Evolutionary conservation across 2,329 filamentous ascomycete genomes (phyloP), one percentile per base, ranked within the genome.

Genomic region (Leptographium wingfieldii): DNA sequence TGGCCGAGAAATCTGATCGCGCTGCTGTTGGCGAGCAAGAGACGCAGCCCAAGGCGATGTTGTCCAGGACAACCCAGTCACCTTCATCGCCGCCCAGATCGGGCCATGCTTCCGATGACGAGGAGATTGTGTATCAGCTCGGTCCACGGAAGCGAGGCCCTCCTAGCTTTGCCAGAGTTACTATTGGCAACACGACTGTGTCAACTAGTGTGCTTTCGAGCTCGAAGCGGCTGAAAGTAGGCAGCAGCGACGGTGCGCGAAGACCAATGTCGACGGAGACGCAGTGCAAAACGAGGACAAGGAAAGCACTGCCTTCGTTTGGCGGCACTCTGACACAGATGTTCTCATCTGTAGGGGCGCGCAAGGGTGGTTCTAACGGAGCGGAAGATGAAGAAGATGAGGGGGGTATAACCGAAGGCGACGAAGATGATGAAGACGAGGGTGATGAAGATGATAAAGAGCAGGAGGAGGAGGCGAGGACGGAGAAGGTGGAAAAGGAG

Each of bases 131-230:
- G 2, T n/a, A 40, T 3, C 55, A 63, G 1, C n/a, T 64, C 6
- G 64, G 65, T 7, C 64, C 66, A 27, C 77, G 80, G 1, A 87
- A 83, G 67, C 79, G 86, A 40, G 73, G 79, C 2, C 79, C 80
- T 1, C 73, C 79, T 33, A 84, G 89, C 66, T 74, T 85, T 57
- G 87, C 88, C 25, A 89, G 86, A 2, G 88, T 92, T 55, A 91
- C 86, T 0, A 82, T 92, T 59, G 88, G 87, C 1, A 78, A 85
- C 63, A 80, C 78, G 54, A 89, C 85, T 0, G 78, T 84, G 5
- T 86, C 82, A 0, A 85, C 84, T 25, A 78, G 83, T 38, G 78
- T 90, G 64, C 86, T 86, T 1, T 80, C 76, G 56, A 75, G 80
- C 56, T 68, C 76, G 4, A 81, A 82, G 63, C 77, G 72, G 60